Base-by-base conservation (phyloP, 768 basidiomycete species). In the Xerocomellus dryophilus region DNA sequence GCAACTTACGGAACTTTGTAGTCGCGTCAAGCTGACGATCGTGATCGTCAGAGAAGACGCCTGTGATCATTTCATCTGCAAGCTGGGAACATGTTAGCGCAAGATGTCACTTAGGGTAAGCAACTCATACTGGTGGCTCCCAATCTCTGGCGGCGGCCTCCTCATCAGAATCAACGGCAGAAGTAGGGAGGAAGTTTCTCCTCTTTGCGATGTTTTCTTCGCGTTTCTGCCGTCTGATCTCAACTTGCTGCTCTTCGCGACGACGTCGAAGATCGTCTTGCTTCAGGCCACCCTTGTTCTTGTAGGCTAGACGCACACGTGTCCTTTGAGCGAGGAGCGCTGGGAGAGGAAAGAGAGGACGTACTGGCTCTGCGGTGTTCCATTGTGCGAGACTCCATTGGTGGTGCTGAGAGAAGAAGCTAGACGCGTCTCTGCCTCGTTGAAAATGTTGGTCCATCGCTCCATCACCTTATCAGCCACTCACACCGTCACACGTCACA, bases 191-290 rank as follows among this genome's bases (percentile, higher is more conserved):
- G 69, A 96, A 91, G 73, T 98, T 98, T 58, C 97, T 81, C 72
- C 97, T 83, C 80, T 99, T 99, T 55, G 95, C 91, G 58, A 98
- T 95, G 71, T 94, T 95, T 74, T 99, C 97, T 71, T 99, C 97
- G 63, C 97, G 82, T 77, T 98, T 98, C 77, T 96, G 93, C 68
- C 93, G 83, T 69, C 97, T 83, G 79, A 99, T 98, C 80, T 98
- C 97, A 53, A 99, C 97, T 68, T 98, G 95, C 70, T 96, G 93
- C 71, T 99, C 95, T 72, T 98, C 97, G 54, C 97, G 86, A 71
- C 96, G 87, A 74, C 94, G 88, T 64, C 96, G 85, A 63, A 98
- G 88, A 71, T 98, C 93, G 56, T 96, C 93, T 64, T 85, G 86
- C 72, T 93, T 94, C 60, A 94, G 78, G 61, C 82, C 86, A 58